A percentile compares a stretch with the other conserved stretches of the same genome.
phyloP scores from a whole-genome alignment of 2,329 filamentous ascomycete genomes.

The Hymenoscyphus occultus region DNA sequence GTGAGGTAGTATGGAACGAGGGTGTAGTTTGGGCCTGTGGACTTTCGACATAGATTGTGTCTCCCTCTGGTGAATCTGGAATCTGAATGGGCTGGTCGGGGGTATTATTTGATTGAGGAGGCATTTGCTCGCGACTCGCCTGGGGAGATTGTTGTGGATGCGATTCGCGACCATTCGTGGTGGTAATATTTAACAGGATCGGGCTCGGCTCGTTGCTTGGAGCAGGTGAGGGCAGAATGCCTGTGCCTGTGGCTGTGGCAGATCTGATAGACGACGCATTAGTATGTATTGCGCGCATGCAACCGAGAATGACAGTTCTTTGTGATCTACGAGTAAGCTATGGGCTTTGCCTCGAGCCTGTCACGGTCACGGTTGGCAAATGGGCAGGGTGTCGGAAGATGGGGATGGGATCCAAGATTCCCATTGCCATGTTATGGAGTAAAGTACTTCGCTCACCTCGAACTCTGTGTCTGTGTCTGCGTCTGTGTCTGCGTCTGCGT shows the following conservation, averaged over 20 bases:
- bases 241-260: constrained; percentile 32
- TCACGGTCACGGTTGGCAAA: too few relatives aligned
- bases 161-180: constrained; percentile 32
- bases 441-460: not conserved
- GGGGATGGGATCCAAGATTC: not conserved
- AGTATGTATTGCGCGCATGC: not conserved
- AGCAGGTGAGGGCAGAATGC: constrained; percentile 58
- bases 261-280: constrained; percentile 1
- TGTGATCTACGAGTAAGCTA: too few relatives aligned
- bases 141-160: constrained; percentile 14
- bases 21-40: not conserved
- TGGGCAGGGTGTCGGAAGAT: not conserved
- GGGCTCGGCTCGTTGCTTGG: constrained; percentile 60
- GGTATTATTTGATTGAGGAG: constrained; percentile 6
- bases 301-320: too few relatives aligned
- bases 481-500: not conserved
- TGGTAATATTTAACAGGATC: constrained; percentile 32
- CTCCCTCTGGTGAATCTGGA: not conserved
- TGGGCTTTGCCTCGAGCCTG: too few relatives aligned
- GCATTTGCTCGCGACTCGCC: not conserved
- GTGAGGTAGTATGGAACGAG: not conserved
- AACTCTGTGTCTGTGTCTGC: not conserved
- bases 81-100: not conserved
- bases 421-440: too few relatives aligned
- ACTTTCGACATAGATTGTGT: not conserved